These are phyloP conservation scores for Rhizoctonia solani DNA, from an alignment of 1,284 basidiomycete species.

Conservation along the genomic window DNA sequence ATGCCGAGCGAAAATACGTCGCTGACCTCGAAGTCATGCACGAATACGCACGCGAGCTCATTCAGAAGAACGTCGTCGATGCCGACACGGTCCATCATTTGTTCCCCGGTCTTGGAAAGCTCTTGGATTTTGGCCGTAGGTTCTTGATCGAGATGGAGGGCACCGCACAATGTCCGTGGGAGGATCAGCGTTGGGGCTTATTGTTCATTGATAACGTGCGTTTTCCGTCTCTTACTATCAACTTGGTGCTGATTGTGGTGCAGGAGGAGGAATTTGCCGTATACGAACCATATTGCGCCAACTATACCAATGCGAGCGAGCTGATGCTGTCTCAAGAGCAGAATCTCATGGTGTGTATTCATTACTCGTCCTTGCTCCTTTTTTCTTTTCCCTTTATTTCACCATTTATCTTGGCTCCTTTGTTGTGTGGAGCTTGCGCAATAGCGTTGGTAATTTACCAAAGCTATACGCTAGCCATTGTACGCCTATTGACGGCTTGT, in stretches of 20 bases:
- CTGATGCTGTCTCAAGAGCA: slow-evolving; percentile 85
- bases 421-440: too few relatives aligned
- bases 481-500: too few relatives aligned
- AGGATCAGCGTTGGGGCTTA: slow-evolving; percentile 87
- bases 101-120: slow-evolving; percentile 93
- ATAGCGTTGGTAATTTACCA: too few relatives aligned
- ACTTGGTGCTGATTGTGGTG: not conserved
- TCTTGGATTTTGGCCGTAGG: slow-evolving; percentile 95
- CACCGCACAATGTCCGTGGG: slow-evolving; percentile 80
- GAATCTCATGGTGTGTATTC: slow-evolving; percentile 72
- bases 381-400: not conserved
- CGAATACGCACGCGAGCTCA: slow-evolving; percentile 53
- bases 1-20: slow-evolving; percentile 97
- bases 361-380: slow-evolving; percentile 31
- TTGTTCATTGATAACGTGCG: slow-evolving; percentile 80
- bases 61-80: slow-evolving; percentile 15
- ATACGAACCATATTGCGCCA: slow-evolving; percentile 98
- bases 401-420: not conserved
- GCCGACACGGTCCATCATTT: slow-evolving; percentile 90
- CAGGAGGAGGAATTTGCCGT: slow-evolving; percentile 92
- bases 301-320: slow-evolving; percentile 87
- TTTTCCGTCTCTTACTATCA: slow-evolving; percentile 48
- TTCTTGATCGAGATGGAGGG: slow-evolving; percentile 95
- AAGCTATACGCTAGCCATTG: too few relatives aligned
- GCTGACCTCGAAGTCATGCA: slow-evolving; percentile 97